Percentiles rank a stretch among this genome's conserved stretches.
phyloP scores from a whole-genome alignment of 306 rosid genomes.

The Dryas drummondii region DNA sequence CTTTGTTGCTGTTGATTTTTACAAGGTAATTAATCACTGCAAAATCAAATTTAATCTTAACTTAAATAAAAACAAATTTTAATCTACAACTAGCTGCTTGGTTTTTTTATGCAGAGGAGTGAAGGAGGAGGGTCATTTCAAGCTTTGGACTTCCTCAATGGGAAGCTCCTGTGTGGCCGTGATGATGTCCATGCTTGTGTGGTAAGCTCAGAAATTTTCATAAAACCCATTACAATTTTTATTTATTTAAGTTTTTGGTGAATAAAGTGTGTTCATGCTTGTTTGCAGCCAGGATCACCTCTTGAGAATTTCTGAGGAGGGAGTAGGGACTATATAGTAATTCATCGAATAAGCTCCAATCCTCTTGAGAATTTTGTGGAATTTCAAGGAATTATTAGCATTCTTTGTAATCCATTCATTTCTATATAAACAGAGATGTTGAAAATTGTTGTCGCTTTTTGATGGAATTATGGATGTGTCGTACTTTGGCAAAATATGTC shows the following conservation, averaged over 20 bases:
- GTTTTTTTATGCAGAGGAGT: slow-evolving; percentile 55
- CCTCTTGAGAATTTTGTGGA: neutral
- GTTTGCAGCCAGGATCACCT: slow-evolving; percentile 49
- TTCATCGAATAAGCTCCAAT: neutral
- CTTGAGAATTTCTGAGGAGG: neutral
- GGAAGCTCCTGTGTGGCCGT: slow-evolving; percentile 69
- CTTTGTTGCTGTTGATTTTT: slow-evolving; percentile 66
- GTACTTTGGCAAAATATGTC: no score
- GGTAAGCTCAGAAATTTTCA: slow-evolving; percentile 31
- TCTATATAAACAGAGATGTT: neutral
- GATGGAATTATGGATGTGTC: no score
- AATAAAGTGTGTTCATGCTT: neutral
- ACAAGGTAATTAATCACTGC: slow-evolving; percentile 43
- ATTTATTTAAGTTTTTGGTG: no score
- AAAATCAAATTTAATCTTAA: neutral
- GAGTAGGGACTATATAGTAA: slow-evolving; percentile 2
- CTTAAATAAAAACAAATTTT: neutral
- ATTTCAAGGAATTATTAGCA: neutral
- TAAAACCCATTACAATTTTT: neutral
- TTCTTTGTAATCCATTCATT: neutral
- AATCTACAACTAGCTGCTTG: neutral
- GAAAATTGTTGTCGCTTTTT: neutral
- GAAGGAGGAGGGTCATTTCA: slow-evolving; percentile 86
- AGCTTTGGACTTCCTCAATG: slow-evolving; percentile 73
- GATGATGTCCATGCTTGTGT: slow-evolving; percentile 58